Evolutionary conservation across 352 stramenopile genomes (phyloP).

Genomic region (Aphanomyces cochlioides): DNA sequence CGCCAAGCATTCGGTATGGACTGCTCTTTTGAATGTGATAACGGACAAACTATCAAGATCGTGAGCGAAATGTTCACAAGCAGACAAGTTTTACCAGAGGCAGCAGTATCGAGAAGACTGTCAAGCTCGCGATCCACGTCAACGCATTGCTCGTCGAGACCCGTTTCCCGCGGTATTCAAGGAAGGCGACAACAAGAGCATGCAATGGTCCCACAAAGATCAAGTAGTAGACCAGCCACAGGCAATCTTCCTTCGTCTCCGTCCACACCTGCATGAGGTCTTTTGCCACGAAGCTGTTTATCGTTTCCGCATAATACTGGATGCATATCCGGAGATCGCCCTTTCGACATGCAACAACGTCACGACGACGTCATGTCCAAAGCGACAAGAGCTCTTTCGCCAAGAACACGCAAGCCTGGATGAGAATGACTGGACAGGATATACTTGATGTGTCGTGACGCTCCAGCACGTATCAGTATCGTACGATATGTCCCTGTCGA

Average conservation of each 20-base stretch:
- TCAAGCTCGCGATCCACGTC: background rate
- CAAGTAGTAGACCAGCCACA: constrained; percentile 22
- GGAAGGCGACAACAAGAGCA: constrained; percentile 5
- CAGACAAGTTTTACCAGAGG: constrained; percentile 41
- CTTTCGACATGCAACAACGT: no score
- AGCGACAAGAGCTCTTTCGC: constrained; percentile 49
- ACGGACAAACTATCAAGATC: constrained; percentile 17
- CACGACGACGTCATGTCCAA: constrained; percentile 44
- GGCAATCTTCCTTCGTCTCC: constrained; percentile 23
- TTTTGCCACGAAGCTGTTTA: constrained; percentile 7
- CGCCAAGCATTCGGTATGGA: constrained; percentile 17
- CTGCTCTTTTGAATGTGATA: background rate
- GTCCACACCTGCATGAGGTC: constrained; percentile 31
- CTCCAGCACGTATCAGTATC: constrained; percentile 52
- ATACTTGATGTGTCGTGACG: constrained; percentile 37
- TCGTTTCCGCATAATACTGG: constrained; percentile 35
- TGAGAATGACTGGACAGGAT: constrained; percentile 53
- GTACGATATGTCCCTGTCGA: constrained; percentile 47
- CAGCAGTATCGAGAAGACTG: constrained; percentile 11
- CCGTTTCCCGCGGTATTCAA: constrained; percentile 17
- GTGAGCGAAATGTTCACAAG: background rate
- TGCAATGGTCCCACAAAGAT: constrained; percentile 14
- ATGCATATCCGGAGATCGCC: constrained; percentile 24
- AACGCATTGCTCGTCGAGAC: constrained; percentile 2
- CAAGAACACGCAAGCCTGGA: constrained; percentile 45